Evolutionary conservation across 768 basidiomycete species (phyloP).

Genomic region (Amanita polypyramis): DNA sequence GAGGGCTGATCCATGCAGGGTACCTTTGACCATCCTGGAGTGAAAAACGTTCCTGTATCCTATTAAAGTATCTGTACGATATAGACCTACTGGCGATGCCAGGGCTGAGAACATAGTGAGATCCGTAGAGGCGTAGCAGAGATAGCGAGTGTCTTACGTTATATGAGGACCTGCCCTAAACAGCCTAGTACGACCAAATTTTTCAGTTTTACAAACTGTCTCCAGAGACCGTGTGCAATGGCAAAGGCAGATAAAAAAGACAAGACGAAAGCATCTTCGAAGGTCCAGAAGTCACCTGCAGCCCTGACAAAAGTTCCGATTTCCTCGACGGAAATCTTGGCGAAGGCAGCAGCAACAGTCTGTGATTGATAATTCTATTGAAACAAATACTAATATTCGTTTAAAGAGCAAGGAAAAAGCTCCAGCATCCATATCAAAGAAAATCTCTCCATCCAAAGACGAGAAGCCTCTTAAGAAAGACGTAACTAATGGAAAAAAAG

Average conservation of each 20-base stretch:
- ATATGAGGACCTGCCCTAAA: no score
- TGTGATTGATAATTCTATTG: not conserved
- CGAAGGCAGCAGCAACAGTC: conserved; percentile 15
- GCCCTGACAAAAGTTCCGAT: conserved; percentile 13
- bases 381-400: conserved; percentile 4
- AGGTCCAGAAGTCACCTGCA: conserved; percentile 15
- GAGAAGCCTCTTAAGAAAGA: conserved; percentile 17
- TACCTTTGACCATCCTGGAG: no score
- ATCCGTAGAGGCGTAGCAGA: no score
- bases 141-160: no score
- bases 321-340: conserved; percentile 16
- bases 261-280: conserved; percentile 19
- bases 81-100: no score
- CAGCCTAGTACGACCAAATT: conserved; percentile 15
- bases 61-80: no score
- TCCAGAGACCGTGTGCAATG: conserved; percentile 23
- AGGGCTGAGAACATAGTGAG: no score
- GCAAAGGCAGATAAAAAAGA: conserved; percentile 40
- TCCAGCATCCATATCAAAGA: conserved; percentile 18
- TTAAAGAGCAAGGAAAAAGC: conserved; percentile 8
- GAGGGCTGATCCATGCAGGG: no score
- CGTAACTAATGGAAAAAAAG: conserved; percentile 24
- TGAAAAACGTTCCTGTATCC: no score
- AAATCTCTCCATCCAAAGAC: conserved; percentile 21
- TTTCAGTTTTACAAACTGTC: conserved; percentile 10